Conservation (phyloP, 371 early-diverging fungal species). For the Lichtheimia hyalospora region DNA sequence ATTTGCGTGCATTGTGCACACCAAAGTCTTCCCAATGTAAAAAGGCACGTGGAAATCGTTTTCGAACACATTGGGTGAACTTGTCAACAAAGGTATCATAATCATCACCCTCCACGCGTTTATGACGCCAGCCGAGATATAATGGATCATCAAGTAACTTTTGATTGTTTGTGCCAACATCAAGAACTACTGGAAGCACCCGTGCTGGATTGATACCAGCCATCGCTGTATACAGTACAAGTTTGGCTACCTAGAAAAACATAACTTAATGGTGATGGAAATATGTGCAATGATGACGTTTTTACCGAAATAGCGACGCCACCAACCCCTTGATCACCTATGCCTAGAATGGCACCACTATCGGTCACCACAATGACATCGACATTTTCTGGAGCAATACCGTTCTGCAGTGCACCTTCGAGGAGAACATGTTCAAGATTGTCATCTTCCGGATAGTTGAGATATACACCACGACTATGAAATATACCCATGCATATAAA, state of each 20-base stretch:
- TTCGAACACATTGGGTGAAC: constrained; percentile 18
- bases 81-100: constrained; percentile 33
- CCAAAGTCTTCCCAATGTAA: constrained; percentile 41
- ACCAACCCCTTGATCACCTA: constrained; percentile 32
- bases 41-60: constrained; percentile 14
- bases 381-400: constrained; percentile 14
- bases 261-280: neutral
- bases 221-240: constrained; percentile 17
- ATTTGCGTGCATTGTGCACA: constrained; percentile 18
- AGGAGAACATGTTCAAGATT: constrained; percentile 16
- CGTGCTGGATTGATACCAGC: constrained; percentile 29
- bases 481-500: neutral
- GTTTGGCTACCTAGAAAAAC: constrained; percentile 27
- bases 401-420: constrained; percentile 15
- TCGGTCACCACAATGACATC: constrained; percentile 22
- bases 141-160: constrained; percentile 28
- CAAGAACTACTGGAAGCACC: constrained; percentile 35
- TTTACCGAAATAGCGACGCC: constrained; percentile 14
- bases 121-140: constrained; percentile 31
- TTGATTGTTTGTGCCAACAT: constrained; percentile 37
- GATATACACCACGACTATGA: constrained; percentile 17
- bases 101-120: constrained; percentile 22
- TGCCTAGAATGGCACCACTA: constrained; percentile 26
- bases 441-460: constrained; percentile 15
- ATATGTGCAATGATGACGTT: neutral